phyloP scores from a whole-genome alignment of 176 grass and related monocot genomes.

The Tillandsia leiboldiana region DNA sequence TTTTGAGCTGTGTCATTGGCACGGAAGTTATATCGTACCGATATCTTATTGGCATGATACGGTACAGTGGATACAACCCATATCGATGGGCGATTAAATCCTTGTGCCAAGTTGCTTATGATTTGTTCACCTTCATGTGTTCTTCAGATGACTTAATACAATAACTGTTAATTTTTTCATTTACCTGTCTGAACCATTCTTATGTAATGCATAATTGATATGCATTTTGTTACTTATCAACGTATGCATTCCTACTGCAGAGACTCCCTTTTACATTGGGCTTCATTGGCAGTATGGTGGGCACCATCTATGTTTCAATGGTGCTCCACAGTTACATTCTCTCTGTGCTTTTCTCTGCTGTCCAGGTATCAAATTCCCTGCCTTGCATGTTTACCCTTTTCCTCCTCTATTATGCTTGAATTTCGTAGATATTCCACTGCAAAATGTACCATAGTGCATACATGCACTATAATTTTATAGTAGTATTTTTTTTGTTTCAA shows the following conservation, averaged over 20 bases:
- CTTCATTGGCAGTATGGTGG: slow-evolving; percentile 84
- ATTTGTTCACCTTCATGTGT: too few species aligned
- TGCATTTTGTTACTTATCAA: not conserved
- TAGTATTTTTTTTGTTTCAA: too few species aligned
- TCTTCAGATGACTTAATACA: too few species aligned
- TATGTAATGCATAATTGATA: not conserved
- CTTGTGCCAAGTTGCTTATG: too few species aligned
- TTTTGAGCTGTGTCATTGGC: too few species aligned
- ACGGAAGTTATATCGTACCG: too few species aligned
- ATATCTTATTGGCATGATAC: too few species aligned
- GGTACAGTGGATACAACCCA: too few species aligned
- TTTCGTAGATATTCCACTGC: not conserved
- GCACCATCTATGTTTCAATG: slow-evolving; percentile 94
- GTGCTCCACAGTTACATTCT: slow-evolving; percentile 95
- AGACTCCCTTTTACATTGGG: slow-evolving; percentile 70
- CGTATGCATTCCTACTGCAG: slow-evolving; percentile 29
- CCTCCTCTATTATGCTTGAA: not conserved
- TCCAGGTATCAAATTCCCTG: slow-evolving; percentile 49
- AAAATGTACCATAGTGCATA: not conserved
- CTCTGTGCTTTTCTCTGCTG: slow-evolving; percentile 79
- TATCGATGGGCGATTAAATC: too few species aligned
- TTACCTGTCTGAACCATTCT: too few species aligned
- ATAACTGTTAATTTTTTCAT: too few species aligned
- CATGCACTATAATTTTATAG: not conserved
- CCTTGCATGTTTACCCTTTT: not conserved